A percentile compares a stretch with the other conserved stretches of the same genome.
phyloP scores from a whole-genome alignment of 164 flowering plant genomes.

The Dillenia turbinata region DNA sequence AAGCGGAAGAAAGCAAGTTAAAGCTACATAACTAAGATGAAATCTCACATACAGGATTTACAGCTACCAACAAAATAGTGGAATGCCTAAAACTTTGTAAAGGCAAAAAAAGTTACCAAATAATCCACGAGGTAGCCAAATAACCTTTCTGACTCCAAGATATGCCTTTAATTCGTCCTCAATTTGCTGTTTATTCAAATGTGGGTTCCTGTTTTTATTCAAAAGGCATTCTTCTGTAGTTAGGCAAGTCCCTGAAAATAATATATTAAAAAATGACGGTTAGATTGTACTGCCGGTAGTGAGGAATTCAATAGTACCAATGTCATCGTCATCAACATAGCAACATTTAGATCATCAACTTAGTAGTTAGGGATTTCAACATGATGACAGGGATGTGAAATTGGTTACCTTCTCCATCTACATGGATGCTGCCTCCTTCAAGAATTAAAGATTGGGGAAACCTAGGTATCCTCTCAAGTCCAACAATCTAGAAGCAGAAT shows the following conservation, averaged over 20 bases:
- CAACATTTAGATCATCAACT: too few species aligned
- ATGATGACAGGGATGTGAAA: not conserved
- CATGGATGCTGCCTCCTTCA: conserved; percentile 99
- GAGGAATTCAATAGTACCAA: too few species aligned
- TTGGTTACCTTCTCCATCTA: conserved; percentile 82
- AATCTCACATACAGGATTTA: not conserved
- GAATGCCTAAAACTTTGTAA: not conserved
- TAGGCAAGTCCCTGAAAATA: conserved; percentile 82
- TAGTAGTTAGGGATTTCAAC: too few species aligned
- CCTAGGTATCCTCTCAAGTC: conserved; percentile 66
- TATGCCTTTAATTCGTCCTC: conserved; percentile 72
- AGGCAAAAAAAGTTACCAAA: conserved; percentile 40
- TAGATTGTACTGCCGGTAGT: too few species aligned
- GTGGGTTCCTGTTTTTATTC: conserved; percentile 81
- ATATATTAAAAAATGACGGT: not conserved
- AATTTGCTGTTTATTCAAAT: conserved; percentile 65
- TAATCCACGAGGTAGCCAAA: conserved; percentile 91
- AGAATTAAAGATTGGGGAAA: conserved; percentile 72
- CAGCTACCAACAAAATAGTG: conserved; percentile 1
- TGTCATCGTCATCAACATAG: too few species aligned
- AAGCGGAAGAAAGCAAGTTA: too few species aligned
- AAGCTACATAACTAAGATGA: too few species aligned
- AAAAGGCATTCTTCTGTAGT: conserved; percentile 96
- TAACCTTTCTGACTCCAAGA: conserved; percentile 81
- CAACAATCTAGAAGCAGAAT: conserved; percentile 52